Evolutionary conservation across 306 rosid species (phyloP).

Genomic region (Ormosia emarginata): DNA sequence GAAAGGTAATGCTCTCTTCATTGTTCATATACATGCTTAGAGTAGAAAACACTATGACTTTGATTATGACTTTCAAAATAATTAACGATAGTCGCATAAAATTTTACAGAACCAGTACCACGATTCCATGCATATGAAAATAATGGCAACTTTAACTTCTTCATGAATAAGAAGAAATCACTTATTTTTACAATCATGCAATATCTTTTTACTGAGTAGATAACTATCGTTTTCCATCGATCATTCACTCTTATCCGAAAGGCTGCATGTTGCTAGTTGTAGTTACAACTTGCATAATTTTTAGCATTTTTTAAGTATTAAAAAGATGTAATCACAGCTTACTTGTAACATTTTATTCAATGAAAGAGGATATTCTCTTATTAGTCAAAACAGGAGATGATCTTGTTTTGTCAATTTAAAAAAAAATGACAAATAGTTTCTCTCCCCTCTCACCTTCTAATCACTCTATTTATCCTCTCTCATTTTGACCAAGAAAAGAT

Average conservation of each 20-base stretch:
- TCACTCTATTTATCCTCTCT: too few species aligned
- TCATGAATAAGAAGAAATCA: not conserved
- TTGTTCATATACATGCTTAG: not conserved
- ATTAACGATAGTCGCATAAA: not conserved
- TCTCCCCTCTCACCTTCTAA: too few species aligned
- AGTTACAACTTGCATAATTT: conserved; percentile 1
- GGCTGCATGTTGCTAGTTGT: not conserved
- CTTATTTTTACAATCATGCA: not conserved
- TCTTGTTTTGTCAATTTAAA: too few species aligned
- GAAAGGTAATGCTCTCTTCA: not conserved
- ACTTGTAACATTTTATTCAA: not conserved
- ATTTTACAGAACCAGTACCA: not conserved
- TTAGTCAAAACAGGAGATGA: too few species aligned
- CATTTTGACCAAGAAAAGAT: too few species aligned
- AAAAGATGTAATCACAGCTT: not conserved
- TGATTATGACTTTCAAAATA: not conserved
- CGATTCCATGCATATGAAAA: not conserved
- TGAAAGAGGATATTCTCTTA: too few species aligned
- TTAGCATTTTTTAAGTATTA: not conserved
- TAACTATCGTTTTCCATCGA: not conserved
- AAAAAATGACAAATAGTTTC: too few species aligned
- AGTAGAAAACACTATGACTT: not conserved
- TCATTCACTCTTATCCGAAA: not conserved
- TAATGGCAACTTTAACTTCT: not conserved
- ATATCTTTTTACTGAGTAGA: not conserved